These are phyloP conservation scores for Epichloe typhina DNA, from an alignment of 2,329 filamentous ascomycete species.

Conservation along the genomic window DNA sequence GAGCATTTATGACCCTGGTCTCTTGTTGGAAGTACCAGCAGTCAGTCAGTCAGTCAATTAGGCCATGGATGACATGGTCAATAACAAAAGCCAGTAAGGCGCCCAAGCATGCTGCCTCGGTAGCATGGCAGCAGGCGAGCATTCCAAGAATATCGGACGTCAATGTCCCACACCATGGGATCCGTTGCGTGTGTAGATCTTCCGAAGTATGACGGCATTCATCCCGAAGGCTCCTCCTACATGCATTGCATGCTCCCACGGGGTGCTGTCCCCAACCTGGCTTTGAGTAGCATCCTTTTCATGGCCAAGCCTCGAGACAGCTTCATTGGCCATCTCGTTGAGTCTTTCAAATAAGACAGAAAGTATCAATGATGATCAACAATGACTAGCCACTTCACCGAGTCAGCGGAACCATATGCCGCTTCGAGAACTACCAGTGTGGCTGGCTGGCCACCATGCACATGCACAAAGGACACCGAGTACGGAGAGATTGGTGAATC, in stretches of 20 bases:
- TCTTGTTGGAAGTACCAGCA: too few species aligned
- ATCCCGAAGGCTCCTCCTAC: neutral
- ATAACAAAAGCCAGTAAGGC: too few species aligned
- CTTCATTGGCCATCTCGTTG: neutral
- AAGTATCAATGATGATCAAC: neutral
- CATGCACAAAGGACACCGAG: neutral
- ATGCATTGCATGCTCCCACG: neutral
- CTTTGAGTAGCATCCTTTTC: too few species aligned
- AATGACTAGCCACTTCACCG: neutral
- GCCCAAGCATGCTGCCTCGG: neutral
- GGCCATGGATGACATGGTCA: too few species aligned
- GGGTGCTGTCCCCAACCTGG: neutral
- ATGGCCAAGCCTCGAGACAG: neutral
- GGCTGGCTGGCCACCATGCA: neutral
- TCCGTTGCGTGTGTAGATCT: neutral
- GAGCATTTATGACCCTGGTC: too few species aligned
- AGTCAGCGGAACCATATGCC: neutral
- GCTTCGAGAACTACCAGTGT: neutral
- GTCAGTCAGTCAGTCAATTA: too few species aligned
- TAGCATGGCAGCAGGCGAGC: neutral
- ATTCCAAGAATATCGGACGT: neutral
- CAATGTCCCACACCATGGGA: neutral
- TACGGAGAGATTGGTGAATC: neutral
- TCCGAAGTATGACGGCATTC: neutral
- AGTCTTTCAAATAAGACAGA: neutral